phyloP scores from a whole-genome alignment of 2,329 filamentous ascomycete genomes.

The Phaeomoniella chlamydospora region DNA sequence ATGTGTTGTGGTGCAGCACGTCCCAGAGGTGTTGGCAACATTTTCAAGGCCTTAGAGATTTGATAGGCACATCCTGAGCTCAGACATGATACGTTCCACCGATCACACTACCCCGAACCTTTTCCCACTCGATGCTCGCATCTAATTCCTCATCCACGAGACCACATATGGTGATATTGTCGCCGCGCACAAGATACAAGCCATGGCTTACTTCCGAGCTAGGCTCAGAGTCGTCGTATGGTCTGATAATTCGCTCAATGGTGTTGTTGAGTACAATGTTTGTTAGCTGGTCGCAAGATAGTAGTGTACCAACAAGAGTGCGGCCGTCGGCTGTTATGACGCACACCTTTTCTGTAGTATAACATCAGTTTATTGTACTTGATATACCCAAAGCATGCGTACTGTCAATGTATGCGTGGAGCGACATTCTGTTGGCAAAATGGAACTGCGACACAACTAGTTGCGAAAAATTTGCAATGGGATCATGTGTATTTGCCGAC shows the following conservation, averaged over 20 bases:
- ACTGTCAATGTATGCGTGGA: conserved; percentile 40
- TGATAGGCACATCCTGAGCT: too few species aligned
- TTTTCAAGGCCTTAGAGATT: too few species aligned
- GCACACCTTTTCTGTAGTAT: conserved; percentile 64
- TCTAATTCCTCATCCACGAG: conserved; percentile 83
- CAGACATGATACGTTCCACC: conserved; percentile 68
- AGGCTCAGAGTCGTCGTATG: conserved; percentile 66
- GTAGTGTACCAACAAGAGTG: conserved; percentile 66
- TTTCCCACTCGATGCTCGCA: conserved; percentile 78
- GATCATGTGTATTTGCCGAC: too few species aligned
- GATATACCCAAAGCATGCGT: conserved; percentile 10
- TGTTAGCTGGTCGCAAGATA: conserved; percentile 80
- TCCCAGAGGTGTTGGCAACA: too few species aligned
- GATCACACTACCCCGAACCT: conserved; percentile 74
- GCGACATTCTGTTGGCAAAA: conserved; percentile 40
- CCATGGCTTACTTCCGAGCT: conserved; percentile 72
- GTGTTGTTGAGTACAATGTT: conserved; percentile 80
- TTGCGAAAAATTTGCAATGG: too few species aligned
- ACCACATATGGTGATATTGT: conserved; percentile 85
- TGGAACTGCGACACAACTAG: too few species aligned
- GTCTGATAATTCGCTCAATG: conserved; percentile 79
- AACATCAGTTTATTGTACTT: conserved; percentile 4
- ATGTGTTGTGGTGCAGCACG: too few species aligned
- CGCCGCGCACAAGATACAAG: conserved; percentile 80
- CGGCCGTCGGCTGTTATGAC: conserved; percentile 87